Evolutionary conservation across 2,329 filamentous ascomycete genomes (phyloP), one percentile per base, ranked within the genome.

Genomic region (Talaromyces sp.): DNA sequence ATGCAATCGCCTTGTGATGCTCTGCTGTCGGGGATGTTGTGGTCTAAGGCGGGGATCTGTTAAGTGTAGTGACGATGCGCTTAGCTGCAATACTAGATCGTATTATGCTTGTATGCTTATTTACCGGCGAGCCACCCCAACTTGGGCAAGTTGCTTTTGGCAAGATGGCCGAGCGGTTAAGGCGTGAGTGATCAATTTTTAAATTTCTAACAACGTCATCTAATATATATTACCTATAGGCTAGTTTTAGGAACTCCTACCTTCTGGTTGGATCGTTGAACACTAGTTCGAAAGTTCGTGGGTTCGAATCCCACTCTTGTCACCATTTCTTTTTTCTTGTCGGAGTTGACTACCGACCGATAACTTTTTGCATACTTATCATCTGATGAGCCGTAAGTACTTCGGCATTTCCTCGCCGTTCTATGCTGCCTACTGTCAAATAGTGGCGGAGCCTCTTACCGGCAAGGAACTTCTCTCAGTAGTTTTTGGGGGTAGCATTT

Each of bases 11-110:
- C 22, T 59, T 22, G 39, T 33, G 56, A 27, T 59, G 41, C 41
- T 61, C 59, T 50, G 24, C 22, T 52, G 48, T 52, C 37, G 14
- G 54, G 27, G 50, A 35, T 22, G 45, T 45, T 48, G 52, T 60
- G 50, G 39, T 57, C 19, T 41, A 37, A 37, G 43, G 52, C 33
- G 31, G 64, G 56, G 37, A 45, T 33, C 47, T 19, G 43, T 60
- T 54, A 61, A 47, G 50, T 35, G 31, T 13, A 39, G 35, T 65
- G 64, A 65, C 64, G 66, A 66, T 64, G 66, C 41, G 66, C 50
- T 67, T 67, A 67, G 64, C 60, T 39, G 45, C 16, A 24, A 5
- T 22, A 22, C 22, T 22, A 22, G 22, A 22, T 22, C 22, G 22
- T 22, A 22, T 22, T 22, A 22, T 22, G 22, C 22, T 22, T 22